A percentile compares a stretch with the other conserved stretches of the same genome.
These are phyloP conservation scores for Coemansia sp. DNA, from an alignment of 192 early-diverging fungal species.

Conservation along the genomic window DNA sequence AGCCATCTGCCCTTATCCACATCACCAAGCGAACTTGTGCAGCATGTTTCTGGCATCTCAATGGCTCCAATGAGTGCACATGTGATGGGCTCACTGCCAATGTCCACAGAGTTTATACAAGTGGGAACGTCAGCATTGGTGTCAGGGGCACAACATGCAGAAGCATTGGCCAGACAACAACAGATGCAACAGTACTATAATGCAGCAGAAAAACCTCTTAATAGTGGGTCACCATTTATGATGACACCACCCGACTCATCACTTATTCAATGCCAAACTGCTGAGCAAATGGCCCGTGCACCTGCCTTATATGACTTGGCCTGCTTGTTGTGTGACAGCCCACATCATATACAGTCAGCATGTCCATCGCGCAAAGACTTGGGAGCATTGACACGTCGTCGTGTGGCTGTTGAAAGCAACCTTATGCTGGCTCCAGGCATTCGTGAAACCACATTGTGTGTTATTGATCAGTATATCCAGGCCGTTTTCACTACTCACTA, in stretches of 20 bases:
- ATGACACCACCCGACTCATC: conserved; percentile 4
- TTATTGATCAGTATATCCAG: conserved; percentile 21
- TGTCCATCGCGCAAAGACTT: conserved; percentile 12
- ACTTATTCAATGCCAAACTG: not conserved
- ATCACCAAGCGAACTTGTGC: not conserved
- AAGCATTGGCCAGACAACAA: not conserved
- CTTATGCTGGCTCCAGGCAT: conserved; percentile 10
- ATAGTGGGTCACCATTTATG: not conserved
- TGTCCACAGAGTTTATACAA: not conserved
- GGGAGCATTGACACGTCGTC: conserved; percentile 9
- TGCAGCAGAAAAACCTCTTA: not conserved
- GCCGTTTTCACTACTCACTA: not conserved
- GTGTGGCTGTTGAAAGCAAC: conserved; percentile 8
- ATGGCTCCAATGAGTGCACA: not conserved
- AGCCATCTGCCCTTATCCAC: not conserved
- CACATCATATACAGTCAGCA: not conserved
- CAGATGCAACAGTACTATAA: conserved; percentile 6
- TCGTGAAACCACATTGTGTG: conserved; percentile 12
- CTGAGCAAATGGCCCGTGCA: not conserved
- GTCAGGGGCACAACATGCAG: not conserved
- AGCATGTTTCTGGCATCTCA: not conserved
- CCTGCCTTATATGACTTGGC: conserved; percentile 16
- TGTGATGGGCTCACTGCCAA: not conserved
- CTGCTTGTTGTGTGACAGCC: conserved; percentile 20
- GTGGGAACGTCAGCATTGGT: not conserved